phyloP scores from a whole-genome alignment of 31 red algal genomes.

The Odonthalia washingtoniensis region DNA sequence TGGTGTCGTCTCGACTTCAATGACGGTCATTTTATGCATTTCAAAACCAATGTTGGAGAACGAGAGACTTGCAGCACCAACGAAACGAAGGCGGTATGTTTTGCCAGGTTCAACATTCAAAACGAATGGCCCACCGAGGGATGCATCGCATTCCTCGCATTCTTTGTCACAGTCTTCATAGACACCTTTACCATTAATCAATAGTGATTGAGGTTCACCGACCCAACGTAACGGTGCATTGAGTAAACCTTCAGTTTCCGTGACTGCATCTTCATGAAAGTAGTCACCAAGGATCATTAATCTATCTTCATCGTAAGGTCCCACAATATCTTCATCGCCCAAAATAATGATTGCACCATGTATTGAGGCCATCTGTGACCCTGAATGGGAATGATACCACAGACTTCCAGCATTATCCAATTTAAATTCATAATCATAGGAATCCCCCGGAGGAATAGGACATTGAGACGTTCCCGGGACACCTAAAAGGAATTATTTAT shows the following conservation, averaged over 20 bases:
- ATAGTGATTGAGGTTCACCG: conserved; percentile 33
- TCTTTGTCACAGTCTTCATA: conserved; percentile 13
- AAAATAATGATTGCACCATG: conserved; percentile 49
- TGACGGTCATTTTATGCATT: conserved; percentile 25
- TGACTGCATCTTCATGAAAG: conserved; percentile 24
- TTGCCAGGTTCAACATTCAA: conserved; percentile 42
- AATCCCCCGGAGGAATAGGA: conserved; percentile 35
- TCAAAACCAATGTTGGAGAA: conserved; percentile 56
- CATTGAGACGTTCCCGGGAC: conserved; percentile 49
- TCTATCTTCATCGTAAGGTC: conserved; percentile 9
- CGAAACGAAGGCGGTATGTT: conserved; percentile 43
- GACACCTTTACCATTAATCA: conserved; percentile 49
- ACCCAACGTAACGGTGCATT: conserved; percentile 45
- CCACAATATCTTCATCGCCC: conserved; percentile 44
- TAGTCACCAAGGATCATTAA: conserved; percentile 46
- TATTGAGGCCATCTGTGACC: conserved; percentile 46
- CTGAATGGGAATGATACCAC: conserved; percentile 57
- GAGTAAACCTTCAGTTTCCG: conserved; percentile 34
- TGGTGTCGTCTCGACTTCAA: conserved; percentile 43
- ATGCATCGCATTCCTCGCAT: neutral
- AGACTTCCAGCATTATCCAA: conserved; percentile 43
- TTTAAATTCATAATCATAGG: conserved; percentile 39
- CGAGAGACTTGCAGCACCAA: conserved; percentile 44
- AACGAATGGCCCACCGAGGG: conserved; percentile 30
- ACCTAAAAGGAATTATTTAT: neutral